These are phyloP conservation scores for Kuraishia cidri DNA, from an alignment of 805 yeast genomes.

Conservation along the genomic window DNA sequence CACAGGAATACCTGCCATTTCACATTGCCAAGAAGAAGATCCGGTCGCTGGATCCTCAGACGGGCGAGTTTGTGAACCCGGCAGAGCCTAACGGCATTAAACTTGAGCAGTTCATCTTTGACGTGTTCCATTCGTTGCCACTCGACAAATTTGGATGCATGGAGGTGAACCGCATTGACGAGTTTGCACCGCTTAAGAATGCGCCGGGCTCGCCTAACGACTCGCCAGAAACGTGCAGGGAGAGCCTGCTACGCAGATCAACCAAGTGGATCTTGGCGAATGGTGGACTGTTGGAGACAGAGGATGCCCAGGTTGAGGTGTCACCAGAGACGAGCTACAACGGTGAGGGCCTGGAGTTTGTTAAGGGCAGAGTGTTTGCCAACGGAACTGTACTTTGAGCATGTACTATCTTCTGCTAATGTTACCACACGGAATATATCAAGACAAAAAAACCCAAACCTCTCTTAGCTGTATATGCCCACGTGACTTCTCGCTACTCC, in stretches of 20 bases:
- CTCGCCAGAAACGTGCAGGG: constrained; percentile 75
- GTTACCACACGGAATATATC: too few relatives aligned
- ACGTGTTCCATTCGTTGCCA: constrained; percentile 77
- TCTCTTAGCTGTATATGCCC: too few relatives aligned
- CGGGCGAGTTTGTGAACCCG: constrained; percentile 51
- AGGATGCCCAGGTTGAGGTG: constrained; percentile 58
- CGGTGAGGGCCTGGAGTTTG: constrained; percentile 61
- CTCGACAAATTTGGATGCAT: constrained; percentile 75
- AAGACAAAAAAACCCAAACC: too few relatives aligned
- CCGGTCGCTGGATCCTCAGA: constrained; percentile 38
- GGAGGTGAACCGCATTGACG: constrained; percentile 79
- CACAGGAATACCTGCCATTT: constrained; percentile 69
- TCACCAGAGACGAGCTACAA: constrained; percentile 64
- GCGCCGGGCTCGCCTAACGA: constrained; percentile 78
- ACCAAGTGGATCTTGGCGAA: constrained; percentile 63
- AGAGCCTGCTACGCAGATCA: constrained; percentile 55
- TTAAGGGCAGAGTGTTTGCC: constrained; percentile 33
- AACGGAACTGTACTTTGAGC: constrained; percentile 8
- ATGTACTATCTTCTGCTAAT: too few relatives aligned
- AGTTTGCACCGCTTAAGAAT: constrained; percentile 92
- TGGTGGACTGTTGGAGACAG: constrained; percentile 53
- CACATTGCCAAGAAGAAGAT: constrained; percentile 93
- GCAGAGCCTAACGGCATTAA: constrained; percentile 81
- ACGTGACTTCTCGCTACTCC: too few relatives aligned
- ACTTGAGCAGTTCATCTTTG: constrained; percentile 94